Conservation (phyloP, 2,329 filamentous ascomycete genomes). For the Ophiosphaerella narmari region DNA sequence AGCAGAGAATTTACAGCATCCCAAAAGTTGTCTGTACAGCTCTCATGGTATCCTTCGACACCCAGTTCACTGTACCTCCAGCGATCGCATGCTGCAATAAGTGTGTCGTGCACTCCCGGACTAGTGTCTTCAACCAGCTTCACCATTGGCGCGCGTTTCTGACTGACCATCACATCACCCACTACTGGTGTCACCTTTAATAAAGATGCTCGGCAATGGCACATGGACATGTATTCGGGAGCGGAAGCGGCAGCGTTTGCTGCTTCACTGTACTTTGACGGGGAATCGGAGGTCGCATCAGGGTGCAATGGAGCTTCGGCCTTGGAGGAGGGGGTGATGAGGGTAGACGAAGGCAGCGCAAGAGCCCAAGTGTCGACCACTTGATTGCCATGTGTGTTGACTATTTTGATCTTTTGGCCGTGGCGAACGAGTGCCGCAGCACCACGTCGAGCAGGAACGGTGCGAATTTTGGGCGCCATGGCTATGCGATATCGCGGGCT, state of each 20-base stretch:
- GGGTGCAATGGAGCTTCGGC: constrained; percentile 36
- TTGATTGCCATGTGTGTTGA: constrained; percentile 56
- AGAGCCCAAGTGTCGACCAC: constrained; percentile 58
- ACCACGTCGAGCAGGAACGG: constrained; percentile 52
- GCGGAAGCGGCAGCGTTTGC: constrained; percentile 33
- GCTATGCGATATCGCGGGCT: background rate
- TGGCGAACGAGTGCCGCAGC: constrained; percentile 46
- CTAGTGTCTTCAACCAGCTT: constrained; percentile 42
- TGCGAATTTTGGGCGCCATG: constrained; percentile 27
- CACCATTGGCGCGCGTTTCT: constrained; percentile 40
- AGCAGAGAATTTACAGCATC: constrained; percentile 32
- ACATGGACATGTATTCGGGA: constrained; percentile 44
- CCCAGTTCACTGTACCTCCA: constrained; percentile 42
- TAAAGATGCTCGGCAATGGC: constrained; percentile 38
- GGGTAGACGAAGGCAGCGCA: constrained; percentile 34
- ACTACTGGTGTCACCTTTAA: constrained; percentile 35
- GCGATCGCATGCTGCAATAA: constrained; percentile 44
- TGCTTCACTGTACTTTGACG: constrained; percentile 23
- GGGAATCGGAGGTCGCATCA: constrained; percentile 27
- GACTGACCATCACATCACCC: constrained; percentile 38
- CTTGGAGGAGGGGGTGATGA: constrained; percentile 26
- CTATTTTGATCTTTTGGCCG: constrained; percentile 51
- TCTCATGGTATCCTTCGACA: constrained; percentile 39
- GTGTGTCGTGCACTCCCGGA: constrained; percentile 40
- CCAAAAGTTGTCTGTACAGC: constrained; percentile 46